Evolutionary conservation across 345 rosid species (phyloP).

Genomic region (Dipteronia dyeriana): DNA sequence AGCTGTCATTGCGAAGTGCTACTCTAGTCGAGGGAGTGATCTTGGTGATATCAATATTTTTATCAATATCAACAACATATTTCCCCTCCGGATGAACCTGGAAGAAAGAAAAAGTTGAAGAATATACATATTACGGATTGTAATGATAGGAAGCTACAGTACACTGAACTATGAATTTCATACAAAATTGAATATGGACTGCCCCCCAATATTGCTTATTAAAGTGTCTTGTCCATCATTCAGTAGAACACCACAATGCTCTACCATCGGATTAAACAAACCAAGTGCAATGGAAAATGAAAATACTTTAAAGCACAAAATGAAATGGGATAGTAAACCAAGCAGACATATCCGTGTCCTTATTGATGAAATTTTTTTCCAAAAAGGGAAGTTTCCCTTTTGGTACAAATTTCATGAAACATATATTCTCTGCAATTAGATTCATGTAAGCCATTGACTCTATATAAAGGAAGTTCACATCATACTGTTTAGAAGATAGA

Average conservation of each 20-base stretch:
- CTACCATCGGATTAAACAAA: neutral
- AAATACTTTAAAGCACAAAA: neutral
- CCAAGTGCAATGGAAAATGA: neutral
- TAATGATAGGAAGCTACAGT: neutral
- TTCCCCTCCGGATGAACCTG: conserved; percentile 99
- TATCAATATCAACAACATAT: conserved; percentile 95
- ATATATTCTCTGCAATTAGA: neutral
- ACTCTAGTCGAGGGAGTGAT: conserved; percentile 94
- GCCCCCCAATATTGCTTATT: neutral
- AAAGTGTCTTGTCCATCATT: neutral
- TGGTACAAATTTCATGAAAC: neutral
- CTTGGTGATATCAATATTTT: conserved; percentile 89
- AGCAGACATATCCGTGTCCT: neutral
- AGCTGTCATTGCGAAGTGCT: conserved; percentile 97
- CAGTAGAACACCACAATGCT: neutral
- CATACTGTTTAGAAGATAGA: neutral
- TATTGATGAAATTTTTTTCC: neutral
- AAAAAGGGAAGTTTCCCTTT: neutral
- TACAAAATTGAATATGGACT: neutral
- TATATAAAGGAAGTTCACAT: neutral
- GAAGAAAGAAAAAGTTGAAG: conserved; percentile 11
- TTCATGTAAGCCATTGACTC: neutral
- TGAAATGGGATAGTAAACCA: neutral
- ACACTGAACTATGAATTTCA: neutral
- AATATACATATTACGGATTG: neutral